Evolutionary conservation across 148 eudicot genomes (phyloP).

Genomic region (Heliamphora exappendiculata): DNA sequence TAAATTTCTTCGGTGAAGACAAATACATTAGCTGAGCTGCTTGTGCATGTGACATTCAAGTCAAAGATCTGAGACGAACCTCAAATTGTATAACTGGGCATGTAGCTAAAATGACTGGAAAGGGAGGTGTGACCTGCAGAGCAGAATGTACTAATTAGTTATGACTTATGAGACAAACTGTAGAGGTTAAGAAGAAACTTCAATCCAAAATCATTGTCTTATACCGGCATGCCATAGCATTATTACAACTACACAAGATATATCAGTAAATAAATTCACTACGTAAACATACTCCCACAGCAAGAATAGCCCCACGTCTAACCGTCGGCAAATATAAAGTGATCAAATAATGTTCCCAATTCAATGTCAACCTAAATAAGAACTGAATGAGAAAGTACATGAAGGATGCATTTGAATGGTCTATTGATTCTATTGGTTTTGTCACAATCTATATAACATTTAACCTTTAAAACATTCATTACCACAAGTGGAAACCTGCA

Average conservation of each 20-base stretch:
- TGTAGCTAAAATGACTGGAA: slow-evolving; percentile 61
- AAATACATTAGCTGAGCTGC: background rate
- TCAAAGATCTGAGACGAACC: slow-evolving; percentile 37
- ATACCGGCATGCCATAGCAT: background rate
- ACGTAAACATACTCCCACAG: background rate
- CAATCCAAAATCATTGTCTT: background rate
- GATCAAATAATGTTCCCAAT: background rate
- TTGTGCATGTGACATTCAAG: background rate
- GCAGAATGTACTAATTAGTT: slow-evolving; percentile 1
- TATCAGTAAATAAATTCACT: background rate
- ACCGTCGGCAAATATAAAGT: background rate
- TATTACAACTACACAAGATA: background rate
- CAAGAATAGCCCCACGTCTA: background rate
- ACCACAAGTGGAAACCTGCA: background rate
- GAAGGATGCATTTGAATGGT: background rate
- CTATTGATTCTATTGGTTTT: background rate
- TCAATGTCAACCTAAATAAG: background rate
- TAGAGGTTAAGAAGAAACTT: background rate
- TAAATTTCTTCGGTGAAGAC: background rate
- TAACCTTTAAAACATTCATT: background rate
- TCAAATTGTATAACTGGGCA: slow-evolving; percentile 78
- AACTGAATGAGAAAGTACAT: background rate
- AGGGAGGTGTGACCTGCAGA: slow-evolving; percentile 89
- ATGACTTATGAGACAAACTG: background rate
- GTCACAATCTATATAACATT: background rate